Evolutionary conservation across 2,329 filamentous ascomycete species (phyloP), one percentile per base, ranked within the genome.

Genomic region (Meredithiella fracta): DNA sequence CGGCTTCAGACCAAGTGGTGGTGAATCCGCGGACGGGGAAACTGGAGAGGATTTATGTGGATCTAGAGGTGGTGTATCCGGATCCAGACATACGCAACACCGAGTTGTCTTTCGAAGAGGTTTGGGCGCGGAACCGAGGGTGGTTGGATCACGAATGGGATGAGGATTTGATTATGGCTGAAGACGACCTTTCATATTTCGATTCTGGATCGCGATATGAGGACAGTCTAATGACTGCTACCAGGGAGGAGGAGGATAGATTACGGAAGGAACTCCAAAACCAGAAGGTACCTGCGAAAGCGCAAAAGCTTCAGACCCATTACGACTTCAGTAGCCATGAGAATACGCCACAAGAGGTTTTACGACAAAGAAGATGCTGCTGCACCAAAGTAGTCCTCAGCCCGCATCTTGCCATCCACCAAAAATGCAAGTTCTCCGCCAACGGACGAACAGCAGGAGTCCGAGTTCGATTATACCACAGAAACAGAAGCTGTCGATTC

Each of bases 91-190:
- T 85, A 59, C 76, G 80, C 1, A 80, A 79, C 2, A 80, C 80
- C 31, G 91, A 96, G 67, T 76, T 86, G 60, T 91, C 86, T 64
- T 94, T 97, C 65, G 92, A 98, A 66, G 92, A 98, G 69, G 71
- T 98, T 22, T 81, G 89, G 69, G 91, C 91, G 29, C 76, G 76
- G 44, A 80, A 80, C 61, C 78, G 86, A 57, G 91, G 91, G 0
- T 82, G 81, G 72, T 69, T 85, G 34, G 70, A 78, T 60, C 72
- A 72, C 49, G 69, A 72, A 17, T 85, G 79, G 79, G 70, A 73
- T 52, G 57, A 58, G 14, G 50, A 52, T 17, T 52, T 31, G 1
- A 44, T 51, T 22, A 54, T 52, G 37, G 50, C 51, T 20, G 54
- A 56, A 22, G 51, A 44, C 23, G 54, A 50, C 11, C 50, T 31